Evolutionary conservation across 1,284 basidiomycete species (phyloP), one percentile per base, ranked within the genome.

Genomic region (Moniliophthora roreri): DNA sequence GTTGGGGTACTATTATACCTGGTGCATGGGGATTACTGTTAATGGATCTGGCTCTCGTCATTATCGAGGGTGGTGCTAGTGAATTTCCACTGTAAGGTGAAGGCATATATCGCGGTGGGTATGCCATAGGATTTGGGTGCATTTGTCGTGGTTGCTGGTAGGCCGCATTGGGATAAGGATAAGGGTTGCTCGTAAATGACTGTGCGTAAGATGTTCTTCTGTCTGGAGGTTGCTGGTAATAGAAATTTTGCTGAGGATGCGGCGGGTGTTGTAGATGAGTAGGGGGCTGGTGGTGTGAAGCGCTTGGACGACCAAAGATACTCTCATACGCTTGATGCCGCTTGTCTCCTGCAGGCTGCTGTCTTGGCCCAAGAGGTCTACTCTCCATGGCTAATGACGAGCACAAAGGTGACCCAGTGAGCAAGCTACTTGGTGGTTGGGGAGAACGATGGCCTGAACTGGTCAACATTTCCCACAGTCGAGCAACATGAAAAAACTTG

Each of bases 251-350:
- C 55, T 63, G 53, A 32, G 64, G 55, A 38, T 60, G 51, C 18
- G 51, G 52, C 34, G 59, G 57, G 35, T 55, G 58, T 26, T 63
- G 63, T 53, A 58, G 63, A 47, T 55, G 57, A 50, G 57, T 65
- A 48, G 58, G 55, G 32, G 69, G 64, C 49, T 78, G 77, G 63
- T 84, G 84, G 65, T 85, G 84, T 36, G 73, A 62, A 39, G 76
- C 69, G 56, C 80, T 81, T 44, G 89, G 85, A 20, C 90, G 79
- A 34, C 89, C 87, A 68, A 93, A 93, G 69, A 93, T 91, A 63
- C 85, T 82, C 68, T 91, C 86, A 73, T 89, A 93, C 37, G 90
- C 90, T 53, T 81, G 79, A 66, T 81, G 75, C 53, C 88, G 84
- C 66, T 89, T 89, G 74, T 89, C 86, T 36, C 51, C 49, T 18